phyloP scores from a whole-genome alignment of 306 rosid genomes.

The Vachellia collinsii region DNA sequence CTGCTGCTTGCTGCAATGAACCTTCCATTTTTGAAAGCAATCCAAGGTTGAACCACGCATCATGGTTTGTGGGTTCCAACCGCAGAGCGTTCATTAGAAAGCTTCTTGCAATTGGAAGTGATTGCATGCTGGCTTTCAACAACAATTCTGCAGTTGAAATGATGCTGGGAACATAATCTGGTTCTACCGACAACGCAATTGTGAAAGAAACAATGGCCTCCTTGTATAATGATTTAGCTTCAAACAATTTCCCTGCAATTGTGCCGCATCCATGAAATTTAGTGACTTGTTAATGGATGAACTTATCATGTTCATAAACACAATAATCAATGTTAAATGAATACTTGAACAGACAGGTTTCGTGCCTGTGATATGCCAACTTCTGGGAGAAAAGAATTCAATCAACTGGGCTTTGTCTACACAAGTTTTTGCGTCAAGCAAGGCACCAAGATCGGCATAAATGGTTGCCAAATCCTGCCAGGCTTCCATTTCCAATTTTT shows the following conservation, averaged over 20 bases:
- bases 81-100: constrained; percentile 74
- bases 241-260: constrained; percentile 60
- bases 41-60: constrained; percentile 80
- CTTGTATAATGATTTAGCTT: constrained; percentile 58
- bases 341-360: constrained; percentile 15
- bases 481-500: constrained; percentile 62
- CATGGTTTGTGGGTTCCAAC: constrained; percentile 77
- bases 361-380: constrained; percentile 78
- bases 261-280: background rate
- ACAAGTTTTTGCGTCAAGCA: constrained; percentile 83
- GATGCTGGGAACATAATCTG: constrained; percentile 76
- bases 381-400: constrained; percentile 61
- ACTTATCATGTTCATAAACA: constrained; percentile 15
- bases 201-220: constrained; percentile 79
- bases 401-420: constrained; percentile 61
- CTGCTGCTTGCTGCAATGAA: constrained; percentile 69
- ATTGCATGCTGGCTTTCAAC: constrained; percentile 58
- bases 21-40: constrained; percentile 71
- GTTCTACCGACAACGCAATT: constrained; percentile 64
- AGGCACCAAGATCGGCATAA: constrained; percentile 61
- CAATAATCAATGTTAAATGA: background rate
- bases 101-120: constrained; percentile 79
- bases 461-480: constrained; percentile 84
- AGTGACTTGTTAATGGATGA: constrained; percentile 8
- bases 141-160: constrained; percentile 70